A percentile compares a stretch with the other conserved stretches of the same genome.
phyloP scores from a whole-genome alignment of 345 rosid species.

The Conringia planisiliqua region DNA sequence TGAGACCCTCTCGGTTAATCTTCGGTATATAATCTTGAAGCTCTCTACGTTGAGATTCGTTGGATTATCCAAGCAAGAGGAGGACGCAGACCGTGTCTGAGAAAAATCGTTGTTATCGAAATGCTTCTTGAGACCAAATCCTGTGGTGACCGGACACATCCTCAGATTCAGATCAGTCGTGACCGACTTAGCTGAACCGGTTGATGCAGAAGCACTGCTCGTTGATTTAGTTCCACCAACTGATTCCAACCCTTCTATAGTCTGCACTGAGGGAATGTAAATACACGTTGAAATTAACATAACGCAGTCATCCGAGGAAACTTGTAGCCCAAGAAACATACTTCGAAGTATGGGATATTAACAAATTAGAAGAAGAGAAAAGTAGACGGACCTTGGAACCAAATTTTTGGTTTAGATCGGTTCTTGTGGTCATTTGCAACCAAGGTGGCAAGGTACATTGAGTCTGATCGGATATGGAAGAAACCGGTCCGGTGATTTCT shows the following conservation, averaged over 20 bases:
- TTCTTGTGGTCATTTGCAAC: conserved; percentile 60
- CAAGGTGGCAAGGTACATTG: conserved; percentile 63
- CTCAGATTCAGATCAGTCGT: conserved; percentile 59
- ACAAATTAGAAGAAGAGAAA: not conserved
- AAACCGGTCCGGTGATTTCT: conserved; percentile 17
- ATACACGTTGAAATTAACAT: conserved; percentile 39
- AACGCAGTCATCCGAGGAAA: not conserved
- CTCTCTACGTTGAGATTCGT: conserved; percentile 31
- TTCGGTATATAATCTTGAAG: conserved; percentile 50
- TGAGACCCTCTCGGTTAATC: conserved; percentile 45
- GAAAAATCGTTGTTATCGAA: conserved; percentile 10
- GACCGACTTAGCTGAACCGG: conserved; percentile 34
- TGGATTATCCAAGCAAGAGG: conserved; percentile 35
- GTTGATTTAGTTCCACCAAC: conserved; percentile 8
- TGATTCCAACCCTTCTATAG: conserved; percentile 40
- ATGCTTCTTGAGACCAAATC: conserved; percentile 27
- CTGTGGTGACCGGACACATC: conserved; percentile 36
- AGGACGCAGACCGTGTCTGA: conserved; percentile 39
- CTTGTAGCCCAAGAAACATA: conserved; percentile 21
- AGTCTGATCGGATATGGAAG: conserved; percentile 59
- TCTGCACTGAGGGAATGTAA: conserved; percentile 65
- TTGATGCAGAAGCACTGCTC: conserved; percentile 20
- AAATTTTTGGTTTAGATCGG: conserved; percentile 33
- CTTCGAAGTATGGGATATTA: not conserved
- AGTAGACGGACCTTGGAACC: conserved; percentile 45